A percentile compares a stretch with the other conserved stretches of the same genome.
Evolutionary conservation across 139 green algal genomes (phyloP).

Genomic region (Yamagishiella unicocca): DNA sequence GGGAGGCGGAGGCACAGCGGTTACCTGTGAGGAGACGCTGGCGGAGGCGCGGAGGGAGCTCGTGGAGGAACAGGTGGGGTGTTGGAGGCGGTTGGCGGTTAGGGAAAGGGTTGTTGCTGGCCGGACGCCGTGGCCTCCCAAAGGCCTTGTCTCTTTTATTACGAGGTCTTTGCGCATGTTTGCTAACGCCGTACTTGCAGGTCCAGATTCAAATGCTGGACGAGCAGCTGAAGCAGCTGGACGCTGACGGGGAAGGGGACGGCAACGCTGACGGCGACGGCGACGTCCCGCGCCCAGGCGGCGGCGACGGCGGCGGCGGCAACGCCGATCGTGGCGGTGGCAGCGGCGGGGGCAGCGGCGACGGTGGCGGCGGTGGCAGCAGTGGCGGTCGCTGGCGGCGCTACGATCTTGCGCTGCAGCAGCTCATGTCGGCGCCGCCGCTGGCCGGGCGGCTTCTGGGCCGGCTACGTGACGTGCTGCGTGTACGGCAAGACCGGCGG

Average conservation of each 20-base stretch:
- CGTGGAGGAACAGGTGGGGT: conserved; percentile 10
- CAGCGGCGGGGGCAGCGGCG: neutral
- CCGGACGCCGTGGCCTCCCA: neutral
- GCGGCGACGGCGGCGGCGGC: neutral
- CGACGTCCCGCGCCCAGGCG: neutral
- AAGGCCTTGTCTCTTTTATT: too few relatives aligned
- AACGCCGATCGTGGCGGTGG: neutral
- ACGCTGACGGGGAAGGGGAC: neutral
- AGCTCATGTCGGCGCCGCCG: conserved; percentile 11
- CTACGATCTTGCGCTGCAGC: neutral
- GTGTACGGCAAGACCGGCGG: neutral
- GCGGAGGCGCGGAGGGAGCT: neutral
- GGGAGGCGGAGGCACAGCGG: neutral
- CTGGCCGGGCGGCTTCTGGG: conserved; percentile 10
- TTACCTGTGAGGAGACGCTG: neutral
- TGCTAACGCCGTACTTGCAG: neutral
- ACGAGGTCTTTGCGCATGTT: too few relatives aligned
- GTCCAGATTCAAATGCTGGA: neutral
- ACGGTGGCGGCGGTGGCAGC: neutral
- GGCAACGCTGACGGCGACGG: neutral
- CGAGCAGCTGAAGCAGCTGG: conserved; percentile 1
- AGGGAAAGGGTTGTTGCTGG: neutral
- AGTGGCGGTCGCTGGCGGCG: conserved; percentile 15
- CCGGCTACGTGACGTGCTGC: conserved; percentile 13
- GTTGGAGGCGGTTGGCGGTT: neutral